phyloP scores from a whole-genome alignment of 345 rosid genomes.

The Boechera stricta region DNA sequence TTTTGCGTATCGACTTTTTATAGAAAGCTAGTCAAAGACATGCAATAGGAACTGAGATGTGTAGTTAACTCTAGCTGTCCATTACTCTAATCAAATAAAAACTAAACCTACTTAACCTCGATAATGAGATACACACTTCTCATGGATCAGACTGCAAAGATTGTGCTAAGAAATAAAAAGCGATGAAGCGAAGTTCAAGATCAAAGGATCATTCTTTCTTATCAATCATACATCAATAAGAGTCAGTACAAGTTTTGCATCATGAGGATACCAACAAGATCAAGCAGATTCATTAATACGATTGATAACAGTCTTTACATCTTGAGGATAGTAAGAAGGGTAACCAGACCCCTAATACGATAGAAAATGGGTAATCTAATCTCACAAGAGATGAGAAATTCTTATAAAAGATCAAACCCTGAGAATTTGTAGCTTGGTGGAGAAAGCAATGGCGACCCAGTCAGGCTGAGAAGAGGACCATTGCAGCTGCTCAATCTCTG shows the following conservation, averaged over 20 bases:
- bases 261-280: constrained; percentile 6
- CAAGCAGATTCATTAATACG: constrained; percentile 31
- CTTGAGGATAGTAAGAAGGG: constrained; percentile 30
- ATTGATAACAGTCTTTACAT: constrained; percentile 40
- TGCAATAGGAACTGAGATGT: background rate
- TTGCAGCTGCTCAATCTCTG: constrained; percentile 95
- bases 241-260: constrained; percentile 32
- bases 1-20: background rate
- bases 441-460: constrained; percentile 98
- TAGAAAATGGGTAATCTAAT: constrained; percentile 16
- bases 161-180: background rate
- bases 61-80: constrained; percentile 13
- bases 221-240: constrained; percentile 22
- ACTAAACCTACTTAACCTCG: background rate
- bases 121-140: background rate
- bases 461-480: constrained; percentile 99
- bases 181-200: constrained; percentile 12
- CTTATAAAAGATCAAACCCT: constrained; percentile 62
- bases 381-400: constrained; percentile 1
- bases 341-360: constrained; percentile 19
- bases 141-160: constrained; percentile 14
- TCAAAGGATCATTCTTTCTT: constrained; percentile 13
- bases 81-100: constrained; percentile 1
- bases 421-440: constrained; percentile 92
- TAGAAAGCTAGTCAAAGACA: background rate